Percentiles rank a stretch among this genome's conserved stretches.
Conservation (phyloP, 2,329 filamentous ascomycete species). For the Alternaria novae-zelandiae region DNA sequence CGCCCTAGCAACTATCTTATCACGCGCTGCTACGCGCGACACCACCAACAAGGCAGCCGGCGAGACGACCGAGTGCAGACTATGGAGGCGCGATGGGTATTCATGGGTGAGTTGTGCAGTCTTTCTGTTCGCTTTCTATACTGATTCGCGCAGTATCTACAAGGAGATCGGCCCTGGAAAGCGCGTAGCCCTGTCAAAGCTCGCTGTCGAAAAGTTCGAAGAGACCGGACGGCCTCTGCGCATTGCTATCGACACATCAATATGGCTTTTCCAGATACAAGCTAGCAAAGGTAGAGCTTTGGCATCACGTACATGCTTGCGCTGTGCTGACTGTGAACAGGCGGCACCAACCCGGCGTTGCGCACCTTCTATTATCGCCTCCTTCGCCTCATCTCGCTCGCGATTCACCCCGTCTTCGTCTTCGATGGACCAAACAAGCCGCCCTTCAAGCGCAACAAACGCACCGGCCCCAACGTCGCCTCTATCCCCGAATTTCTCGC, state of each 20-base stretch:
- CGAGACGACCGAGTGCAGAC: constrained; percentile 13
- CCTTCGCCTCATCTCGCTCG: constrained; percentile 74
- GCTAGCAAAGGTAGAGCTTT: constrained; percentile 69
- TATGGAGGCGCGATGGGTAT: constrained; percentile 48
- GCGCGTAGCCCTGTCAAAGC: constrained; percentile 79
- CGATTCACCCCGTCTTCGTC: constrained; percentile 87
- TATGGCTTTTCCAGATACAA: constrained; percentile 96
- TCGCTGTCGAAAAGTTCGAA: constrained; percentile 79
- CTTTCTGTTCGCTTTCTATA: no score
- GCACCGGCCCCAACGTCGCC: constrained; percentile 67
- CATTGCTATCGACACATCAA: constrained; percentile 91
- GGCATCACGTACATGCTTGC: not conserved
- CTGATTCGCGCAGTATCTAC: constrained; percentile 71
- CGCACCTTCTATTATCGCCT: constrained; percentile 93
- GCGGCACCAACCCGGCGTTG: constrained; percentile 87
- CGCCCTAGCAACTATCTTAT: constrained; percentile 44
- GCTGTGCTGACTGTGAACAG: constrained; percentile 47
- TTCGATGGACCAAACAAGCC: constrained; percentile 90
- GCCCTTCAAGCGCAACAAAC: constrained; percentile 85
- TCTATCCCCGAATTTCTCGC: constrained; percentile 75
- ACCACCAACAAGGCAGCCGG: constrained; percentile 19
- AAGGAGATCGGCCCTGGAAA: constrained; percentile 84
- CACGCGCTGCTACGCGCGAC: constrained; percentile 13
- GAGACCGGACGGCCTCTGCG: constrained; percentile 74
- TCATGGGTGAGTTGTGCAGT: constrained; percentile 41